Evolutionary conservation across 495 filamentous ascomycete species (phyloP), one percentile per base, ranked within the genome.

Genomic region (Cercophora scortea): DNA sequence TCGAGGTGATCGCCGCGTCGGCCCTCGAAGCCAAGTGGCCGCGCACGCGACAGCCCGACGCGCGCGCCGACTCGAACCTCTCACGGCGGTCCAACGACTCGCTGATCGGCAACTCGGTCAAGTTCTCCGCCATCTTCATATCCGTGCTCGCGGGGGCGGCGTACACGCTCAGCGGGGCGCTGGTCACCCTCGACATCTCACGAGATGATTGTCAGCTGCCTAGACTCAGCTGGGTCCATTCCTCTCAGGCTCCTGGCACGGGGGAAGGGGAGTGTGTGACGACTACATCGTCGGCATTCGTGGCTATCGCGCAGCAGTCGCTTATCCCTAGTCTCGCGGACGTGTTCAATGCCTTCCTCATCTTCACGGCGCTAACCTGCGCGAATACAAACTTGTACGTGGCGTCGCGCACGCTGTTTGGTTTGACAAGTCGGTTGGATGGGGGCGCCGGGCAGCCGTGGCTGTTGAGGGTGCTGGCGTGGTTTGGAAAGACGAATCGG

Each of bases 341-440:
- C 16, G 45, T 48, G 13, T 63, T 68, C 35, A 60, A 62, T 25
- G 50, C 16, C n/a, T 62, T 64, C 32, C 53, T 61, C 4, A 43
- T 62, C 4, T 55, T 65, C 35, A 60, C 56, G 0, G 56, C 55
- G 1, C 35, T 59, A 53, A 64, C 15, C 9, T 62, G 57, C 53
- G 64, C 62, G 39, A 71, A 71, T 17, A 71, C 71, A 6, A 71
- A 62, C 40, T 67, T 76, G 10, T 76, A 71, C 50, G 62, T 71
- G 4, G 64, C 72, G 2, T 71, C 69, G 16, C 60, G 72, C 8
- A 71, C 68, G 11, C 54, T 76, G 1, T 76, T 72, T 42, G 67
- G 63, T 12, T 49, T 74, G 13, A 65, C 68, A 5, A 67, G 64
- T 16, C 60, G 62, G 16, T 43, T 66, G 40, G 54, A 64, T 5